Conservation (phyloP, 31 red algal species). For the Endocladia muricata region DNA sequence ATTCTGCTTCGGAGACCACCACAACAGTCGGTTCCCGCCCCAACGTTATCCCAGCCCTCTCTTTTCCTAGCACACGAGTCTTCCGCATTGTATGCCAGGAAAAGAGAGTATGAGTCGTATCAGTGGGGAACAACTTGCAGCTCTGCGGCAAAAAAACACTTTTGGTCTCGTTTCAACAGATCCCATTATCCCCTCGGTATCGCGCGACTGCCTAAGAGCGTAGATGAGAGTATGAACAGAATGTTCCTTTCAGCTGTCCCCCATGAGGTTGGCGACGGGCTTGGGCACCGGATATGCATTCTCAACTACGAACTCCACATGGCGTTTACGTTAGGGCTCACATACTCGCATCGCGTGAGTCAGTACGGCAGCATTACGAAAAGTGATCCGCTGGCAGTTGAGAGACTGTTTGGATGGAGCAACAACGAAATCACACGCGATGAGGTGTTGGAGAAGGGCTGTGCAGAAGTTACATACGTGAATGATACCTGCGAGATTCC, state of each 20-base stretch:
- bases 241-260: constrained; percentile 42
- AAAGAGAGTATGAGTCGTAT: not conserved
- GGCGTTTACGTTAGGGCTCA: constrained; percentile 8
- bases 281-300: constrained; percentile 29
- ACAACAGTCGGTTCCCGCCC: not conserved
- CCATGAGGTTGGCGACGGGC: constrained; percentile 28
- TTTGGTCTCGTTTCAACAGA: constrained; percentile 12
- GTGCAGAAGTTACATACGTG: not conserved
- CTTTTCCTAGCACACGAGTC: not conserved
- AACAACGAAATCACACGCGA: constrained; percentile 7
- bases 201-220: not conserved
- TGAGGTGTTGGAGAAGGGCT: not conserved
- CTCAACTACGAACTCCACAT: constrained; percentile 25
- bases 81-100: not conserved
- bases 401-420: constrained; percentile 50
- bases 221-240: constrained; percentile 3
- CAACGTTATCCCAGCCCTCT: not conserved
- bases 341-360: constrained; percentile 25
- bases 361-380: constrained; percentile 38
- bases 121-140: constrained; percentile 1
- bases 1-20: not conserved
- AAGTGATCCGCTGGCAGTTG: constrained; percentile 25
- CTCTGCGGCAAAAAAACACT: constrained; percentile 3
- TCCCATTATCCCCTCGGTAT: not conserved
- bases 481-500: constrained; percentile 26